Evolutionary conservation across 2,329 filamentous ascomycete species (phyloP), one percentile per base, ranked within the genome.

Genomic region (Colletotrichum sp.): DNA sequence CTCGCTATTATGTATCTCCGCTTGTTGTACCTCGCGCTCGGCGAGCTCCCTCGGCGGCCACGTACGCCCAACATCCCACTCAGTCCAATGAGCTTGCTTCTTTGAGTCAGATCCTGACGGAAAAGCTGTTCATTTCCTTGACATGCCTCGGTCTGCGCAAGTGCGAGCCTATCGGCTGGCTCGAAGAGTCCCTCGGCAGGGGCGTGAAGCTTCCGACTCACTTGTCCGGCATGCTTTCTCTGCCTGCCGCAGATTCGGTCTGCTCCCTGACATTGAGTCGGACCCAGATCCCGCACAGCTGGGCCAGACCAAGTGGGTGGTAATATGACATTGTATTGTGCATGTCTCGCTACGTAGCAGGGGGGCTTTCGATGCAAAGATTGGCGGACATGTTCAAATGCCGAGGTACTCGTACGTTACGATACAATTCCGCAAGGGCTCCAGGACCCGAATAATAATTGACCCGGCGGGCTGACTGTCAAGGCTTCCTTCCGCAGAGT

Each of bases 251-350:
- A 52, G 12, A 52, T 24, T 52, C n/a, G 44, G 44, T 49, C 7
- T n/a, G 0, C 18, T 52, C 4, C n/a, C 44, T 49, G 10, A 49
- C 0, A 10, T n/a, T 49, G 44, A 49, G 0, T 13, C 6, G 1
- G 2, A 21, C 8, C n/a, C 44, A 52, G 44, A 52, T 52, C 1
- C 10, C 44, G 44, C 10, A 13, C n/a, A 24, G 8, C 44, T 52
- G 44, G 44, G 44, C 10, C 44, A 4, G n/a, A 2, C 12, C 1
- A 52, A 52, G 44, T 21, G 44, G 6, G 2, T 52, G 44, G 44
- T 52, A n/a, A 8, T 8, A 52, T 8, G 10, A 24, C 3, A 0
- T 4, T 3, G 44, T 24, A 13, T 7, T 52, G 10, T 52, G 10
- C 4, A 21, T 52, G 44, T 52, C 4, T 8, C 1, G 44, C 4